phyloP scores from a whole-genome alignment of 768 basidiomycete genomes.

The Boletus pseudopeckii region DNA sequence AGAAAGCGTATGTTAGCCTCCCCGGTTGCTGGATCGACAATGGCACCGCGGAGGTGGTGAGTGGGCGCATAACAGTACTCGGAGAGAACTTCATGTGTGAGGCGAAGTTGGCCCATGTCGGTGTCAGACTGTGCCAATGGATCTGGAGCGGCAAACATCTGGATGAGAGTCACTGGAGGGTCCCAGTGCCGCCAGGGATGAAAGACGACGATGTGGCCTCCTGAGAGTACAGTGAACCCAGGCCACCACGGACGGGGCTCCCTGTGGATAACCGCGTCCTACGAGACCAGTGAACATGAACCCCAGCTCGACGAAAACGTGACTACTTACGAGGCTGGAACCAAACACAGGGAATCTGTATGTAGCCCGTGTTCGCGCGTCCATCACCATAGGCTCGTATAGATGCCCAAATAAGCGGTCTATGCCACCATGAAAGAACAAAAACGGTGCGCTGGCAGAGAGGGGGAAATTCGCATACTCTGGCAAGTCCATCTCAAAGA shows the following conservation, averaged over 20 bases:
- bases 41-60: conserved; percentile 10
- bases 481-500: conserved; percentile 19
- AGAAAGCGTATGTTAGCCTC: conserved; percentile 14
- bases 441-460: conserved; percentile 9
- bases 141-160: conserved; percentile 15
- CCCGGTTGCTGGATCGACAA: conserved; percentile 13
- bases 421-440: conserved; percentile 16
- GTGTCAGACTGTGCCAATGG: background rate
- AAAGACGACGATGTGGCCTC: conserved; percentile 14
- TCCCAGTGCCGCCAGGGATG: conserved; percentile 1
- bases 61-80: conserved; percentile 4
- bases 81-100: conserved; percentile 19
- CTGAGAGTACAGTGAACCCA: conserved; percentile 14
- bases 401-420: conserved; percentile 10
- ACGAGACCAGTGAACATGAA: background rate
- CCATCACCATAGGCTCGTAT: conserved; percentile 15
- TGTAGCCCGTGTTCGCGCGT: conserved; percentile 13
- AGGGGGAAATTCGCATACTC: conserved; percentile 15
- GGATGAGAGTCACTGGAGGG: conserved; percentile 14
- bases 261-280: conserved; percentile 2
- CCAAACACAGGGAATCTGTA: conserved; percentile 18
- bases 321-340: conserved; percentile 12
- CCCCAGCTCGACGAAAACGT: background rate
- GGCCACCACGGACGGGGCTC: conserved; percentile 4
- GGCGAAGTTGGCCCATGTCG: conserved; percentile 6